Base-by-base conservation (phyloP, 345 rosid species). In the Turnera subulata region DNA sequence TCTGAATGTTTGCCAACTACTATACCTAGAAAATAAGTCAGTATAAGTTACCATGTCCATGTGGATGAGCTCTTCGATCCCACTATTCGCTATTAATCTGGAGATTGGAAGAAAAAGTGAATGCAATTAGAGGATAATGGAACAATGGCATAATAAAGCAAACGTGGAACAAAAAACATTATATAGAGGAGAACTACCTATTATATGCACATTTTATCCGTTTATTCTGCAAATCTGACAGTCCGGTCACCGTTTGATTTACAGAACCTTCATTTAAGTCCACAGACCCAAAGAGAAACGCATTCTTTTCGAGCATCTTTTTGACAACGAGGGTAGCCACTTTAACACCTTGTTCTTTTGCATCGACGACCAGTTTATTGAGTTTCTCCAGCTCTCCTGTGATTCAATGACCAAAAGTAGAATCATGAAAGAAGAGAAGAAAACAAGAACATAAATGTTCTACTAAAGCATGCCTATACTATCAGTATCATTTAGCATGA, bases 41-140 rank as follows among this genome's bases (percentile, higher is more conserved):
- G n/a, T n/a, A n/a, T 40, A 11, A 63, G 82, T 71, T 81, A 93
- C 96, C 91, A 89, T 29, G 79, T 93, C 85, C 90, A 85, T 56
- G 66, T 78, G 86, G 67, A 89, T 78, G 61, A 83, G 80, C 18
- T 77, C 61, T 50, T 83, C 80, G n/a, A 89, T 81, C 54, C 62
- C 61, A 23, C 88, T 64, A 35, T 78, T 69, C 7, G 77, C 59
- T 63, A 78, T 71, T 70, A 89, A 71, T 66, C 99, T 87, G 77
- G 51, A 25, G 44, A 39, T 56, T 61, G 40, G 52, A 69, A 68
- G 46, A 48, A 46, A 51, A 62, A 25, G 56, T 43, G 49, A 33
- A 32, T 59, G 33, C 15, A 33, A 68, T 22, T 48, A 29, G 19
- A 10, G 18, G 58, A 52, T 6, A 20, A 12, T 17, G 46, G 15